Base-by-base conservation (phyloP, 1,284 basidiomycete species). In the Hemileia vastatrix region DNA sequence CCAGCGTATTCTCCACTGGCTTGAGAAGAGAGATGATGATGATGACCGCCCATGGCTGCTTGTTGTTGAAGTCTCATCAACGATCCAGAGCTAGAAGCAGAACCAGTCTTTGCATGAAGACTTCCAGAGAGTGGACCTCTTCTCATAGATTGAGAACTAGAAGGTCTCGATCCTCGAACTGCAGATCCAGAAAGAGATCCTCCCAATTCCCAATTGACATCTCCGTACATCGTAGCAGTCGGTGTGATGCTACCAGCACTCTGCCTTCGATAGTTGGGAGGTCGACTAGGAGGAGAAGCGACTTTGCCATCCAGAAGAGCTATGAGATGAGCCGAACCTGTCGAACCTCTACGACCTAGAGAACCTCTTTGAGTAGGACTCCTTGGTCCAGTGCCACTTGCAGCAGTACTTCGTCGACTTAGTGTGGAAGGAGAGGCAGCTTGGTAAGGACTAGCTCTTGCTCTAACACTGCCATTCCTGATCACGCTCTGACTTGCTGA, bases 231-330 rank as follows among this genome's bases (percentile, higher is more conserved):
- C 0, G 70, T 70, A 1, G 56, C 70, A 1, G 71, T 72, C 1
- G 71, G 71, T 11, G 71, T 72, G 48, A 72, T 72, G 62, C 71
- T 72, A 13, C 70, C 71, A 11, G 71, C 71, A 23, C 70, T 71
- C 65, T 66, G 65, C 33, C 71, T 55, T 5, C 71, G 55, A 24
- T 67, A 50, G 58, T 67, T 70, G 32, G 51, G 40, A 1, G 70
- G 58, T 18, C 69, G 65, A 56, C 40, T 49, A 21, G 11, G 45
- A 49, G n/a, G 21, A 50, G 18, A 36, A 6, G 13, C 24, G 4
- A 19, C 23, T 8, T 32, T 36, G 19, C 64, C 54, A 9, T 64
- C 53, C 2, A 57, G 45, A 43, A 40, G 36, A 40, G 36, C 36
- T 40, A 40, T 40, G 36, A 64, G 64, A 8, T 69, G 52, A 15